Evolutionary conservation across 345 rosid genomes (phyloP).

Genomic region (Melaleuca alternifolia): DNA sequence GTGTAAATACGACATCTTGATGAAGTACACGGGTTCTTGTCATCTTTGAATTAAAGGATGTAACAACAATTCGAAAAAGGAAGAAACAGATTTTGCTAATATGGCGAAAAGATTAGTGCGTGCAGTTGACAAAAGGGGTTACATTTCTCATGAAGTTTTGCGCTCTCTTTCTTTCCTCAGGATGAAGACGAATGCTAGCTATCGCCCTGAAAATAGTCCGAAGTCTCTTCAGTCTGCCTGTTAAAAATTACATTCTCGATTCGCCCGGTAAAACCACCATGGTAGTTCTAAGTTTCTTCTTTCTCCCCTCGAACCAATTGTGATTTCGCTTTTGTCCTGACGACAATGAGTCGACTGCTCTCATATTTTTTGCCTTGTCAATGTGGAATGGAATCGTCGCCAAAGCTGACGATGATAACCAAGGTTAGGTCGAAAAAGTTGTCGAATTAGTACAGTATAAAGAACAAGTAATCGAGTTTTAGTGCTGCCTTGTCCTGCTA

Average conservation of each 20-base stretch:
- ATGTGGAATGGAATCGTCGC: not conserved
- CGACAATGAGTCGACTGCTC: not conserved
- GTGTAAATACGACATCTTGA: not conserved
- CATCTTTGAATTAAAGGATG: not conserved
- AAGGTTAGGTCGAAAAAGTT: not conserved
- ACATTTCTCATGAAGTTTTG: not conserved
- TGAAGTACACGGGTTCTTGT: not conserved
- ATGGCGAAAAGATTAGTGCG: not conserved
- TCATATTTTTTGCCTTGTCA: not conserved
- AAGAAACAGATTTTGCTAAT: not conserved
- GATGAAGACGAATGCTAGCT: not conserved
- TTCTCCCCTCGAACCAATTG: not conserved
- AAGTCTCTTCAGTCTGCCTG: not conserved
- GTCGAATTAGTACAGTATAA: not conserved
- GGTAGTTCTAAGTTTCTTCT: not conserved
- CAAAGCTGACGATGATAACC: not conserved
- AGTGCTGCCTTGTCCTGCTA: constrained; percentile 1
- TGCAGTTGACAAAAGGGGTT: not conserved
- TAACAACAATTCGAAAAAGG: not conserved
- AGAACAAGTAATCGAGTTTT: not conserved
- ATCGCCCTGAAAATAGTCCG: not conserved
- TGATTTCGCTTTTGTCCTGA: not conserved
- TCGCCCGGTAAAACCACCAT: not conserved
- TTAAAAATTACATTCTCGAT: not conserved
- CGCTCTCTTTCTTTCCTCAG: not conserved